Evolutionary conservation across 495 filamentous ascomycete species (phyloP).

Genomic region (Penicillium bovifimosum): DNA sequence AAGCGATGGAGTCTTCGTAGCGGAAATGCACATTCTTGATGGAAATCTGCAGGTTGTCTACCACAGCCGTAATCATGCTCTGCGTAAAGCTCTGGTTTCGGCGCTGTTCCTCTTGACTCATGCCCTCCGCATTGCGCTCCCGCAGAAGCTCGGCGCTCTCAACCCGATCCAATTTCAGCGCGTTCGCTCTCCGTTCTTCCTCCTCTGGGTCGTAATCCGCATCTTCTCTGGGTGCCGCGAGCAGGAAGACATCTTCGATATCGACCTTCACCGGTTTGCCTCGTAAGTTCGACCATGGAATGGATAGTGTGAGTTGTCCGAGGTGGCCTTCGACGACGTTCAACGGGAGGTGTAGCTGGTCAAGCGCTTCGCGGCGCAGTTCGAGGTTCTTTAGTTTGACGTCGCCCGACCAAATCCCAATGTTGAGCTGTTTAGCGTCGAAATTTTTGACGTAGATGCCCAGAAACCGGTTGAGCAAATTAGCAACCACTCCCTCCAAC

Average conservation of each 20-base stretch:
- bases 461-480: constrained; percentile 95
- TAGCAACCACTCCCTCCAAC: constrained; percentile 69
- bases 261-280: constrained; percentile 90
- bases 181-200: constrained; percentile 73
- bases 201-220: constrained; percentile 89
- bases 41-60: constrained; percentile 94
- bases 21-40: constrained; percentile 97
- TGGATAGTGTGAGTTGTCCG: constrained; percentile 80
- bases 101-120: constrained; percentile 89
- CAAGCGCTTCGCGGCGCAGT: constrained; percentile 86
- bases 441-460: constrained; percentile 99
- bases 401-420: constrained; percentile 97
- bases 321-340: constrained; percentile 96
- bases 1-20: constrained; percentile 95
- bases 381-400: constrained; percentile 90
- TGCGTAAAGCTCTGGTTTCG: constrained; percentile 95
- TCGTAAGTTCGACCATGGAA: constrained; percentile 93
- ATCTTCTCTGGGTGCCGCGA: constrained; percentile 92
- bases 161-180: constrained; percentile 93
- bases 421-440: constrained; percentile 90
- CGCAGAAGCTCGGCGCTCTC: constrained; percentile 92
- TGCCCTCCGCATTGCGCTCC: constrained; percentile 84
- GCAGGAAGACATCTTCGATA: constrained; percentile 92
- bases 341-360: constrained; percentile 89
- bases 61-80: constrained; percentile 88